Percentiles rank a stretch among this genome's conserved stretches.
These are phyloP conservation scores for Insectozyma bohioensis DNA, from an alignment of 1,139 yeast species.

Conservation along the genomic window DNA sequence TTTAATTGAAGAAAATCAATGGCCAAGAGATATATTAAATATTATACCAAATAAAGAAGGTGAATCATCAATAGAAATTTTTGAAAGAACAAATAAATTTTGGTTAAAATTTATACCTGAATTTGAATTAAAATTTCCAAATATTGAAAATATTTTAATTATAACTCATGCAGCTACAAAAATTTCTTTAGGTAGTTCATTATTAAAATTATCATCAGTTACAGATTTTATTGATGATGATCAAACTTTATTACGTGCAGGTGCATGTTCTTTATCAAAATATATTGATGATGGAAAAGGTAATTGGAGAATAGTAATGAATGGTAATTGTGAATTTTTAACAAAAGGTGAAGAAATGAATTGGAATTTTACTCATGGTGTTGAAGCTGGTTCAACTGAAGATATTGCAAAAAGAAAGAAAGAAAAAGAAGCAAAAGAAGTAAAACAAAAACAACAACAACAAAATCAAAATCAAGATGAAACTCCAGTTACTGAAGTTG, in stretches of 20 bases:
- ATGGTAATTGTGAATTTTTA: slow-evolving; percentile 69
- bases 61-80: slow-evolving; percentile 64
- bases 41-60: slow-evolving; percentile 59
- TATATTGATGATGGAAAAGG: slow-evolving; percentile 16
- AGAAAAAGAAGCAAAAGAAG: slow-evolving; percentile 14
- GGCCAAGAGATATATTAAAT: slow-evolving; percentile 46
- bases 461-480: slow-evolving; percentile 1
- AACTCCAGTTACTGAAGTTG: slow-evolving; percentile 20
- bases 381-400: slow-evolving; percentile 78
- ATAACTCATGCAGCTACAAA: slow-evolving; percentile 86
- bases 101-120: slow-evolving; percentile 50
- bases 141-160: slow-evolving; percentile 54
- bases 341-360: slow-evolving; percentile 86
- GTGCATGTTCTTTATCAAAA: slow-evolving; percentile 47
- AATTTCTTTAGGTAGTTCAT: slow-evolving; percentile 72
- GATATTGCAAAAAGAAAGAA: slow-evolving; percentile 48
- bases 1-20: slow-evolving; percentile 35
- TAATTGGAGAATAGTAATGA: slow-evolving; percentile 57
- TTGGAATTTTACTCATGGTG: slow-evolving; percentile 71
- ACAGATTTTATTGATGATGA: slow-evolving; percentile 49
- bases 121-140: slow-evolving; percentile 54
- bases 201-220: slow-evolving; percentile 50
- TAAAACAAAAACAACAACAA: slow-evolving; percentile 11
- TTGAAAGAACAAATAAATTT: slow-evolving; percentile 51
- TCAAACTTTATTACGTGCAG: slow-evolving; percentile 42